Conservation (phyloP, 2,329 filamentous ascomycete genomes). For the Epichloe sylvatica region DNA sequence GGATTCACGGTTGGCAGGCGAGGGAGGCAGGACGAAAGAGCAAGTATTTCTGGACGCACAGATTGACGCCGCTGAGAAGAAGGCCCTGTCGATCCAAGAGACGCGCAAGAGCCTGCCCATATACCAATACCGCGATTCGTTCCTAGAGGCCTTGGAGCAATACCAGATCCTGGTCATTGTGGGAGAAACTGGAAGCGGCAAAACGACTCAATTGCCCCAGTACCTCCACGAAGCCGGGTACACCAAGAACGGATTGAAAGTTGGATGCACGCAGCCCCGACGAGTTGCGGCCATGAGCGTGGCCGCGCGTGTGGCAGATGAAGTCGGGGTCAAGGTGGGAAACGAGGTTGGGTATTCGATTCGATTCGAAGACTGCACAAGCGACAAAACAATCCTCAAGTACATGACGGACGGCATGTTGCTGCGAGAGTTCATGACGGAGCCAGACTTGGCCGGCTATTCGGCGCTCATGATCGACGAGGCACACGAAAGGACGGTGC, state of each 20-base stretch:
- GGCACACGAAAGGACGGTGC: constrained; percentile 84
- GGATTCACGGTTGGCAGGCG: constrained; percentile 58
- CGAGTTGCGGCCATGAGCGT: constrained; percentile 96
- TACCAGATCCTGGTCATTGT: constrained; percentile 86
- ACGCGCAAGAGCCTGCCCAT: constrained; percentile 83
- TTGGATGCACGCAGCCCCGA: constrained; percentile 87
- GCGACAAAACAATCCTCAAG: constrained; percentile 80
- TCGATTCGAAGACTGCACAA: constrained; percentile 84
- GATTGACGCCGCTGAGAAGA: constrained; percentile 78
- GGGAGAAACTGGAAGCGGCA: constrained; percentile 87
- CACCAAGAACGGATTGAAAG: constrained; percentile 68
- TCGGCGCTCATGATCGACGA: constrained; percentile 93
- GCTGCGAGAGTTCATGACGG: constrained; percentile 75
- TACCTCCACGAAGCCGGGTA: constrained; percentile 87
- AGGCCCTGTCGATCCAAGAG: constrained; percentile 77
- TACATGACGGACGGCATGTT: constrained; percentile 98
- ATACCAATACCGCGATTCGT: constrained; percentile 72
- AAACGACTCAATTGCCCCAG: constrained; percentile 89
- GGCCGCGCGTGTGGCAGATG: constrained; percentile 87
- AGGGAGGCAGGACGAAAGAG: constrained; percentile 58
- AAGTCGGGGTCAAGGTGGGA: constrained; percentile 79
- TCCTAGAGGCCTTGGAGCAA: constrained; percentile 72
- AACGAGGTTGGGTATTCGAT: constrained; percentile 91
- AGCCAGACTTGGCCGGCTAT: constrained; percentile 71
- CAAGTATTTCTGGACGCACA: constrained; percentile 67